Conservation (phyloP, 352 stramenopile genomes). For the Globisporangium nunn region DNA sequence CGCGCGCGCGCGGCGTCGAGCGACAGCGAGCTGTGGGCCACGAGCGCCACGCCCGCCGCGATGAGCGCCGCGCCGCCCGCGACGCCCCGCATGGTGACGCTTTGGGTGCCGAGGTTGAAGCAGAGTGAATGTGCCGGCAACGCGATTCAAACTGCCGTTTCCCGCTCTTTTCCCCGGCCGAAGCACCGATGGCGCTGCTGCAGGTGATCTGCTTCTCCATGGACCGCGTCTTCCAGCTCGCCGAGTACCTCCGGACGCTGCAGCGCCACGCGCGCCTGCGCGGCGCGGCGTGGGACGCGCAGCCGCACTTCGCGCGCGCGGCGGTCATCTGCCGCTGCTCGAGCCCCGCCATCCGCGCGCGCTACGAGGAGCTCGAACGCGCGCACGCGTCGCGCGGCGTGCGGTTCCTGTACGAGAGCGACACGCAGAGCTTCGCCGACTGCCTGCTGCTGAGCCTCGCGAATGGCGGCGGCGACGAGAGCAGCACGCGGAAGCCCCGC, state of each 20-base stretch:
- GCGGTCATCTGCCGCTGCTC: slow-evolving; percentile 33
- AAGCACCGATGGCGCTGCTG: slow-evolving; percentile 11
- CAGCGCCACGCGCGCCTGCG: slow-evolving; percentile 22
- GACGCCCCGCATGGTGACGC: slow-evolving; percentile 19
- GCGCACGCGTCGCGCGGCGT: slow-evolving; percentile 20
- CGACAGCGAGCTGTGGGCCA: slow-evolving; percentile 17
- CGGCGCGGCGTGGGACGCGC: slow-evolving; percentile 13
- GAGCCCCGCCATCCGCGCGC: slow-evolving; percentile 17
- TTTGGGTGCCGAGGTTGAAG: too few species aligned
- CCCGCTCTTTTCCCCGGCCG: too few species aligned
- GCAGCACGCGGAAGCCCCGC: not conserved
- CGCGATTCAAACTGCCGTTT: too few species aligned
- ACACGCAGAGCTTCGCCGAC: slow-evolving; percentile 20
- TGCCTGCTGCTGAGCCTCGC: slow-evolving; percentile 20
- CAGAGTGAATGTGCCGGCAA: not conserved
- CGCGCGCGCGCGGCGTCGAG: slow-evolving; percentile 15
- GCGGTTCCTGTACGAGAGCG: slow-evolving; percentile 28
- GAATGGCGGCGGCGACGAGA: slow-evolving; percentile 4
- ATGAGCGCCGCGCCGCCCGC: slow-evolving; percentile 16
- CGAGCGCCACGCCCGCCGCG: slow-evolving; percentile 16
- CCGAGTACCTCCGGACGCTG: slow-evolving; percentile 45
- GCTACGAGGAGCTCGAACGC: slow-evolving; percentile 26
- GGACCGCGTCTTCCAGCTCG: slow-evolving; percentile 55
- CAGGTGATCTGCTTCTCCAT: slow-evolving; percentile 60
- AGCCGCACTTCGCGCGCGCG: slow-evolving; percentile 20